phyloP scores from a whole-genome alignment of 345 rosid species.

The Trapa incisa region DNA sequence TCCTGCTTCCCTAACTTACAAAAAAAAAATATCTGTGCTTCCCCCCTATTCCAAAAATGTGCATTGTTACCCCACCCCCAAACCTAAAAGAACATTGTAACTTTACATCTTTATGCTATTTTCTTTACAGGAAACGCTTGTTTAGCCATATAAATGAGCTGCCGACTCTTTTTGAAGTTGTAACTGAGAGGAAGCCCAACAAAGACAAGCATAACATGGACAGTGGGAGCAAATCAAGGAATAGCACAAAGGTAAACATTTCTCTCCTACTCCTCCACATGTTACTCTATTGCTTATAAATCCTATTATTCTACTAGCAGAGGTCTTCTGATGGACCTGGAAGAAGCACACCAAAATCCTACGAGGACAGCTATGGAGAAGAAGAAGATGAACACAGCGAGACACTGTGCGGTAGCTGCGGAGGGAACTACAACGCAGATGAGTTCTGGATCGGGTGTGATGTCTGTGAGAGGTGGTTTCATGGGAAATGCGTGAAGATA shows the following conservation, averaged over 20 bases:
- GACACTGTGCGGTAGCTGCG: constrained; percentile 77
- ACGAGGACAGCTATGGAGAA: constrained; percentile 49
- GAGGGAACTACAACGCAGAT: constrained; percentile 58
- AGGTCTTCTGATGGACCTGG: constrained; percentile 55
- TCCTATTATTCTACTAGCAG: constrained; percentile 18
- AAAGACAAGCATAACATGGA: constrained; percentile 84
- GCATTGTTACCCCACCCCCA: too few species aligned
- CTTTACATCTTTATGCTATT: not conserved
- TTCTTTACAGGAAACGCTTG: constrained; percentile 61
- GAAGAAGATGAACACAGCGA: constrained; percentile 82
- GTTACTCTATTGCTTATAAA: not conserved
- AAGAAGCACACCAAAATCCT: constrained; percentile 39
- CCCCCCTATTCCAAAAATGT: too few species aligned
- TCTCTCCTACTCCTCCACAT: not conserved
- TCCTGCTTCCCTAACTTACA: not conserved
- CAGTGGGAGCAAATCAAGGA: constrained; percentile 73
- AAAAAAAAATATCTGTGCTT: too few species aligned
- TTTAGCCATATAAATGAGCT: constrained; percentile 86
- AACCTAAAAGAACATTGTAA: not conserved
- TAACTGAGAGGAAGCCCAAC: constrained; percentile 70
- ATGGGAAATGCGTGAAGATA: constrained; percentile 79
- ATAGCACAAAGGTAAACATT: constrained; percentile 51
- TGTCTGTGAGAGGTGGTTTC: constrained; percentile 83
- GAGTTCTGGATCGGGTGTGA: constrained; percentile 93
- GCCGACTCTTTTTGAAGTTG: constrained; percentile 90